Evolutionary conservation across 108 stramenopile genomes (phyloP).

Genomic region (Nitzschia palea): DNA sequence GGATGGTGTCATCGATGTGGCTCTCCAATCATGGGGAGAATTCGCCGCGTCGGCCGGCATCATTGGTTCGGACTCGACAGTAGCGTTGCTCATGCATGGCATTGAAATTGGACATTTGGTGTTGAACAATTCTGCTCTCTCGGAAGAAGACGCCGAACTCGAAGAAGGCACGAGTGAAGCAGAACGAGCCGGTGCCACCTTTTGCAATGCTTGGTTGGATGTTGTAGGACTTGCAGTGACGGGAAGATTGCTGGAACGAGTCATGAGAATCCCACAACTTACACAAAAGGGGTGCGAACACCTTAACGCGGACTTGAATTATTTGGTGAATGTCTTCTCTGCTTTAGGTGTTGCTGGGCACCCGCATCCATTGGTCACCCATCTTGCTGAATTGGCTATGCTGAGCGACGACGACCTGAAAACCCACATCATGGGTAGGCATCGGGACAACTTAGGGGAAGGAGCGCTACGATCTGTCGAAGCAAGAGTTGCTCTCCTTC

Average conservation of each 20-base stretch:
- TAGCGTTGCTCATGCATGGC: conserved; percentile 61
- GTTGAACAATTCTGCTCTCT: conserved; percentile 30
- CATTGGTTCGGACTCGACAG: conserved; percentile 25
- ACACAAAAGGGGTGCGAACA: conserved; percentile 81
- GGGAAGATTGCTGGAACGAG: conserved; percentile 67
- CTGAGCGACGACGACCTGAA: conserved; percentile 49
- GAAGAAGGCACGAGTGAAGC: conserved; percentile 62
- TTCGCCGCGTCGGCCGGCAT: conserved; percentile 67
- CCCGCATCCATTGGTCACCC: conserved; percentile 76
- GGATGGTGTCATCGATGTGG: conserved; percentile 62
- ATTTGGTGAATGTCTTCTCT: conserved; percentile 79
- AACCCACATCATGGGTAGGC: conserved; percentile 34
- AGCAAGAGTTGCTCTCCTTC: conserved; percentile 32
- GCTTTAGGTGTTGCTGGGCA: conserved; percentile 82
- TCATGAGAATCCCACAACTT: conserved; percentile 80
- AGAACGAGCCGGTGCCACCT: conserved; percentile 48
- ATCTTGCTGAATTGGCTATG: conserved; percentile 52
- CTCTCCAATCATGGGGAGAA: conserved; percentile 75
- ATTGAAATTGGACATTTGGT: conserved; percentile 48
- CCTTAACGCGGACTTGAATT: conserved; percentile 75
- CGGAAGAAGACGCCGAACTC: conserved; percentile 54
- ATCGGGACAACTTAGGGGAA: conserved; percentile 11
- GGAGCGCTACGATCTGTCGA: conserved; percentile 50
- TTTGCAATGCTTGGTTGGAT: conserved; percentile 85
- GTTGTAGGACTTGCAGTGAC: conserved; percentile 79